Conservation (phyloP, 805 yeast species). For the Alloascoidea africana region DNA sequence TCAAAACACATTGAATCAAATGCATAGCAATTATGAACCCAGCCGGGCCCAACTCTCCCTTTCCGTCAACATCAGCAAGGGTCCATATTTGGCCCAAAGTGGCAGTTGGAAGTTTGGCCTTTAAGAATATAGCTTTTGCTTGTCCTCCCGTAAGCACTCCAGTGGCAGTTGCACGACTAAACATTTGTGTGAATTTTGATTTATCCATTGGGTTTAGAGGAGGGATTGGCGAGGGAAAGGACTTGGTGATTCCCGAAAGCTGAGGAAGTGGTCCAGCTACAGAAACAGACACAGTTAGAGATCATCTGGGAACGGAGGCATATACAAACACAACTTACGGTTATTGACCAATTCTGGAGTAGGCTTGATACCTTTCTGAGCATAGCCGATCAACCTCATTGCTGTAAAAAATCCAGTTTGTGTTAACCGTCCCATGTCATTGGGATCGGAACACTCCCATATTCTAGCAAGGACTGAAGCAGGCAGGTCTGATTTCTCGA, state of each 20-base stretch:
- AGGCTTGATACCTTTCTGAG: slow-evolving; percentile 40
- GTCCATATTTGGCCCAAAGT: slow-evolving; percentile 65
- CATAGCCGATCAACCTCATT: slow-evolving; percentile 60
- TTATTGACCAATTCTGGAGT: slow-evolving; percentile 30
- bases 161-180: slow-evolving; percentile 38
- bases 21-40: slow-evolving; percentile 73
- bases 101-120: slow-evolving; percentile 57
- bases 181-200: slow-evolving; percentile 47
- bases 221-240: slow-evolving; percentile 23
- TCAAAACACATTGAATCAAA: slow-evolving; percentile 54
- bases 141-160: slow-evolving; percentile 41
- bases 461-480: slow-evolving; percentile 53
- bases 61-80: slow-evolving; percentile 48
- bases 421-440: slow-evolving; percentile 52
- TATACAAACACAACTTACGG: not conserved
- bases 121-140: slow-evolving; percentile 60
- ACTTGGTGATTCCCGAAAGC: slow-evolving; percentile 22
- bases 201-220: slow-evolving; percentile 40
- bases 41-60: slow-evolving; percentile 42
- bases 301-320: not conserved
- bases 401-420: slow-evolving; percentile 59
- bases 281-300: not conserved
- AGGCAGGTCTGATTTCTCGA: slow-evolving; percentile 61
- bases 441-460: slow-evolving; percentile 64
- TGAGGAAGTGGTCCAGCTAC: slow-evolving; percentile 37